These are phyloP conservation scores for Pestalotiopsis sp. DNA, from an alignment of 2,329 filamentous ascomycete genomes.

Conservation along the genomic window DNA sequence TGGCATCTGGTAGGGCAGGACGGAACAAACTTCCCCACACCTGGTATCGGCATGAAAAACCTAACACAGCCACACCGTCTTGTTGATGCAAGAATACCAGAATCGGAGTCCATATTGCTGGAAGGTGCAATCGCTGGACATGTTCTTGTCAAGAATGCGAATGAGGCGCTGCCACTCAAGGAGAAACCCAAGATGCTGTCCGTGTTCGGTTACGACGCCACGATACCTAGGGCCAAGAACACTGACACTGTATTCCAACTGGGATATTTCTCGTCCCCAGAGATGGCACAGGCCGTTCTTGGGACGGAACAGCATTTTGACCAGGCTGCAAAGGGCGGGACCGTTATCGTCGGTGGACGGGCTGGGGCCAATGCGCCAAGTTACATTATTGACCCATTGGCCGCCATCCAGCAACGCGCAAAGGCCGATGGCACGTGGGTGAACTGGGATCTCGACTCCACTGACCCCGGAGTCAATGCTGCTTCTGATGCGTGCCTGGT, in stretches of 20 bases:
- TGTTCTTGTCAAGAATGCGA: conserved; percentile 75
- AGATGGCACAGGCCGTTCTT: conserved; percentile 45
- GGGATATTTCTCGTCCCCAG: conserved; percentile 46
- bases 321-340: conserved; percentile 51
- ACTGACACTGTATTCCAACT: conserved; percentile 44
- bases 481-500: conserved; percentile 63
- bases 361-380: conserved; percentile 51
- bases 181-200: conserved; percentile 56
- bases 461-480: conserved; percentile 44
- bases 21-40: conserved; percentile 43
- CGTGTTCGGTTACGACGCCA: conserved; percentile 66
- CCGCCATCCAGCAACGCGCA: conserved; percentile 56
- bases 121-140: conserved; percentile 62
- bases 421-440: conserved; percentile 55
- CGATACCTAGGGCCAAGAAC: conserved; percentile 46
- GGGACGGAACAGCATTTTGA: conserved; percentile 45
- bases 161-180: conserved; percentile 60
- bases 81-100: conserved; percentile 49
- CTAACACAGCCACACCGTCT: conserved; percentile 47
- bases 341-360: conserved; percentile 51
- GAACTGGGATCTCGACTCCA: conserved; percentile 53
- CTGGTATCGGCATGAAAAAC: conserved; percentile 59
- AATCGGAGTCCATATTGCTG: conserved; percentile 43
- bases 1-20: conserved; percentile 60
- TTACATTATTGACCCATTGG: conserved; percentile 53